These are phyloP conservation scores for Beauveria pseudobassiana DNA, from an alignment of 2,329 filamentous ascomycete genomes.

Conservation along the genomic window DNA sequence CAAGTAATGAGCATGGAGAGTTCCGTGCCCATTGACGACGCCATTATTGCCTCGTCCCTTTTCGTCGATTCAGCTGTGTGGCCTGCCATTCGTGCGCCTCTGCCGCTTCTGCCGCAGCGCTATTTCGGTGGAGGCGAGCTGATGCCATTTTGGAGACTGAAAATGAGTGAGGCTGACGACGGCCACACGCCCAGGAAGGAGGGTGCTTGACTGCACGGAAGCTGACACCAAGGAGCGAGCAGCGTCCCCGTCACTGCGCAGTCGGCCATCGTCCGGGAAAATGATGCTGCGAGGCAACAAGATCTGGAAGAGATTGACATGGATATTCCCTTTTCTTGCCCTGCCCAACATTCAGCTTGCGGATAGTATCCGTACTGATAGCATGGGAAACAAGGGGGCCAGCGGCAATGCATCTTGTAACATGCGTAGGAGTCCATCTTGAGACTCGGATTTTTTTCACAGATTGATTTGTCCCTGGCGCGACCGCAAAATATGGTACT, in stretches of 20 bases:
- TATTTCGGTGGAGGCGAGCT: constrained; percentile 3
- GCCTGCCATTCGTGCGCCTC: not conserved
- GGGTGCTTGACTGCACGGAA: not conserved
- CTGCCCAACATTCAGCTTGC: not conserved
- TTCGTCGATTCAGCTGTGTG: not conserved
- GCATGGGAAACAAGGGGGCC: not conserved
- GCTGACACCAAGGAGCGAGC: not conserved
- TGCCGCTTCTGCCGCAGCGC: constrained; percentile 4
- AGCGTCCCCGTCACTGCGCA: not conserved
- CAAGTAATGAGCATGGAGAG: not conserved
- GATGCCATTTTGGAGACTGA: not conserved
- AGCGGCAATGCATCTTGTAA: not conserved
- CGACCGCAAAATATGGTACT: too few species aligned
- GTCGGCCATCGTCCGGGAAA: constrained; percentile 9
- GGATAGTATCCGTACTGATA: not conserved
- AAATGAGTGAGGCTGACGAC: constrained; percentile 5
- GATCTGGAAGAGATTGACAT: not conserved
- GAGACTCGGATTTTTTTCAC: too few species aligned
- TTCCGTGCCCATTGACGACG: not conserved
- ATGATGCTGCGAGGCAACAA: not conserved
- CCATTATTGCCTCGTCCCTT: not conserved
- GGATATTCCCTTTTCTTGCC: not conserved
- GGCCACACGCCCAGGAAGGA: not conserved
- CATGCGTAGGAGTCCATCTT: not conserved
- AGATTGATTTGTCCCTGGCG: too few species aligned